These are phyloP conservation scores for Beauveria pseudobassiana DNA, from an alignment of 2,329 filamentous ascomycete genomes.

Conservation along the genomic window DNA sequence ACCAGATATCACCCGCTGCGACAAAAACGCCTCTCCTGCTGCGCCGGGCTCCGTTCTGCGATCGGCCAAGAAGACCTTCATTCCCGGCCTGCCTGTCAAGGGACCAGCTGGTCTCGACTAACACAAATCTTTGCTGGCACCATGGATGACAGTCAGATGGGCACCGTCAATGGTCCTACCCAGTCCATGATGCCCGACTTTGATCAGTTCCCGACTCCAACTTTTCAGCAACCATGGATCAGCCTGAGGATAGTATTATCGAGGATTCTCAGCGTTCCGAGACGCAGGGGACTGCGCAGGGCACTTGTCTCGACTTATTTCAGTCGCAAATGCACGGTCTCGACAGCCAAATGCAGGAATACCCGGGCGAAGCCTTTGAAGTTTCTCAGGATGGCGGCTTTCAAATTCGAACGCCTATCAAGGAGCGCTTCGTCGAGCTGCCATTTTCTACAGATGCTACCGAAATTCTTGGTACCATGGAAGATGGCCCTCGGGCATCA, in stretches of 20 bases:
- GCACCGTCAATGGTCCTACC: slow-evolving; percentile 23
- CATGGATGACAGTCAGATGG: slow-evolving; percentile 58
- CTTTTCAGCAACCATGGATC: slow-evolving; percentile 53
- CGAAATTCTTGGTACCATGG: slow-evolving; percentile 36
- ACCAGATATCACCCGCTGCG: slow-evolving; percentile 34
- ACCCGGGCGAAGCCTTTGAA: slow-evolving; percentile 53
- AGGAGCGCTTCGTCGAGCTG: slow-evolving; percentile 55
- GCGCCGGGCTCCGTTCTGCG: slow-evolving; percentile 58
- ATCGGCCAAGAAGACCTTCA: slow-evolving; percentile 61
- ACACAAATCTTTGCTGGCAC: slow-evolving; percentile 90
- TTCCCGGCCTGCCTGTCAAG: slow-evolving; percentile 57
- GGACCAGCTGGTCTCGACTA: slow-evolving; percentile 59
- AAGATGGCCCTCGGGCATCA: slow-evolving; percentile 47
- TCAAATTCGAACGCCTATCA: slow-evolving; percentile 63
- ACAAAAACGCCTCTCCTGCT: slow-evolving; percentile 41
- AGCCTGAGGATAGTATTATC: slow-evolving; percentile 42
- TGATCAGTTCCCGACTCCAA: slow-evolving; percentile 50
- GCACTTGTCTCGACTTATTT: slow-evolving; percentile 48
- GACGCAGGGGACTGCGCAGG: slow-evolving; percentile 32
- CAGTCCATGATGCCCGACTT: slow-evolving; percentile 51
- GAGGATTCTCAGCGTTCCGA: slow-evolving; percentile 34
- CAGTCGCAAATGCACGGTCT: slow-evolving; percentile 55
- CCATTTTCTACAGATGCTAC: slow-evolving; percentile 67
- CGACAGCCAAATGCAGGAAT: slow-evolving; percentile 45
- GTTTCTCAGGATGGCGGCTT: slow-evolving; percentile 78